Conservation (phyloP, 495 filamentous ascomycete genomes). For the Tuber aestivum region DNA sequence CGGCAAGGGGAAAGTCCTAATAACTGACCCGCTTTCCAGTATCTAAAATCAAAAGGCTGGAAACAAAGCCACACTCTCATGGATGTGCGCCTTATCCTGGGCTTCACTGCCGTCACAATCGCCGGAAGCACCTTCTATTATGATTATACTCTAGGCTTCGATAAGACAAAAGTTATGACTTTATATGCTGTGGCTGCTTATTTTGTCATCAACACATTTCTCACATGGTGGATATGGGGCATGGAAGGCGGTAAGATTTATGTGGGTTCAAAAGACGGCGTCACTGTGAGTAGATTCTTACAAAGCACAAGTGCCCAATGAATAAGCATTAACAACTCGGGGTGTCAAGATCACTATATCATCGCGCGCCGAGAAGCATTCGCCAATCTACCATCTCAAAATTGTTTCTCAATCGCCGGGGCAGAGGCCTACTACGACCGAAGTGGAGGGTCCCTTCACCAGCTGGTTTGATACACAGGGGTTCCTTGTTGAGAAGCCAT, state of each 20-base stretch:
- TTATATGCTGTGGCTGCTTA: constrained; percentile 71
- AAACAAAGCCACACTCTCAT: constrained; percentile 69
- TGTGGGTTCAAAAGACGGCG: constrained; percentile 57
- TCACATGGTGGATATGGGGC: constrained; percentile 80
- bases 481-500: constrained; percentile 72
- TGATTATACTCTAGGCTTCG: constrained; percentile 87
- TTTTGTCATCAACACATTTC: constrained; percentile 66
- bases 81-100: constrained; percentile 74
- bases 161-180: constrained; percentile 68
- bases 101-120: constrained; percentile 75
- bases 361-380: constrained; percentile 66
- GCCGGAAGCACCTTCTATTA: constrained; percentile 77
- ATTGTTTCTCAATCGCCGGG: constrained; percentile 52
- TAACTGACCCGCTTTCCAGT: constrained; percentile 52
- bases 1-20: neutral
- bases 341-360: constrained; percentile 57
- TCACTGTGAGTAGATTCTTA: constrained; percentile 47
- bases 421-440: constrained; percentile 42
- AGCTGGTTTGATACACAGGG: constrained; percentile 82
- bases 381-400: constrained; percentile 68
- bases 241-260: constrained; percentile 81
- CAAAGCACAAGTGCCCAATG: neutral
- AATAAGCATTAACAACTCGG: constrained; percentile 20
- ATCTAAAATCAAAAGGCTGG: constrained; percentile 79
- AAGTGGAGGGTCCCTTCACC: constrained; percentile 65